phyloP scores from a whole-genome alignment of 257 asterid genomes.

The Capsicum baccatum region DNA sequence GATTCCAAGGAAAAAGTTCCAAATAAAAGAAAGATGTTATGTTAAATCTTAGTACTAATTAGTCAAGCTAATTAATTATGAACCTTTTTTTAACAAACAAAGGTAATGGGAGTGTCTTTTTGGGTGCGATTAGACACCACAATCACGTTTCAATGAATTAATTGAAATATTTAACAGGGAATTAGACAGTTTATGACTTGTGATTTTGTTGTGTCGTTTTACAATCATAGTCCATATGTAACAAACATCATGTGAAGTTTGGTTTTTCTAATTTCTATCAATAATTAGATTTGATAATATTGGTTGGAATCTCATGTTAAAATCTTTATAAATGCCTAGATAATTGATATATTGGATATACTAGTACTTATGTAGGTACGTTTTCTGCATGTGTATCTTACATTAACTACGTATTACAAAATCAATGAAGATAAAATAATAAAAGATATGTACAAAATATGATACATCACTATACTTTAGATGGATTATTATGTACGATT shows the following conservation, averaged over 20 bases:
- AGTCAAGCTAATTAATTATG: background rate
- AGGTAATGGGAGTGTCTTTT: background rate
- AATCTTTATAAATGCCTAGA: too few species aligned
- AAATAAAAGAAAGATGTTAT: background rate
- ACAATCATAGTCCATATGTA: background rate
- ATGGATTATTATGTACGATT: too few species aligned
- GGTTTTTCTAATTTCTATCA: too few species aligned
- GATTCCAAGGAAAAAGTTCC: background rate
- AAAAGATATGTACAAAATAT: background rate
- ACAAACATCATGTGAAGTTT: background rate
- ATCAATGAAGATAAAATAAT: too few species aligned
- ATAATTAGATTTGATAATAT: background rate
- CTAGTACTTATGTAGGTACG: background rate
- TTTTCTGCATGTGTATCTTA: background rate
- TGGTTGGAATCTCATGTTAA: too few species aligned
- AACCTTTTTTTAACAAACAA: background rate
- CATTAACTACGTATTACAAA: too few species aligned
- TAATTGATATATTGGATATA: too few species aligned
- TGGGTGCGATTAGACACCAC: slow-evolving; percentile 24
- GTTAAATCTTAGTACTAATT: background rate
- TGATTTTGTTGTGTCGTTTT: background rate
- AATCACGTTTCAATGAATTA: background rate
- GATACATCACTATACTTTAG: background rate
- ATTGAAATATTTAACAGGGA: background rate
- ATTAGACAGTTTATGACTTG: background rate